A percentile compares a stretch with the other conserved stretches of the same genome.
phyloP scores from a whole-genome alignment of 179 eudicot genomes.

The Gypsophila paniculata region DNA sequence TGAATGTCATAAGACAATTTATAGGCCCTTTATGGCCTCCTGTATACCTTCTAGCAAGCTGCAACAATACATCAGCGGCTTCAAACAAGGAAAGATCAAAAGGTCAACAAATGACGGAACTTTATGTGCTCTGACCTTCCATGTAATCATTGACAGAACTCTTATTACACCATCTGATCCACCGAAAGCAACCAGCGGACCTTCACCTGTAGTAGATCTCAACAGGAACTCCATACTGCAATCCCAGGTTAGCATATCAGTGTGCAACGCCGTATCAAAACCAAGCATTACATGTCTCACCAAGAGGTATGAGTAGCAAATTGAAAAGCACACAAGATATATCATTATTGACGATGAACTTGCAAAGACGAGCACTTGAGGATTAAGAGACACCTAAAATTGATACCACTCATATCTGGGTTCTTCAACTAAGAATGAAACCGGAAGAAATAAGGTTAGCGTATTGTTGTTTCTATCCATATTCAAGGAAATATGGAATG shows the following conservation, averaged over 20 bases:
- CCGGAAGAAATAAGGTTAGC: not conserved
- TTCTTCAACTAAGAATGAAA: not conserved
- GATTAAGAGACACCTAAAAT: not conserved
- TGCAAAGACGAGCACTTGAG: not conserved
- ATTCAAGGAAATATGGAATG: not conserved
- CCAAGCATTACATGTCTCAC: constrained; percentile 6
- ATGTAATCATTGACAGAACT: constrained; percentile 92
- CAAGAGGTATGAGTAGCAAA: no score
- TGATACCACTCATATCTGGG: not conserved
- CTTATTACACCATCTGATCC: constrained; percentile 95
- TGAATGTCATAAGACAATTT: constrained; percentile 86
- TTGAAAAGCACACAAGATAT: no score
- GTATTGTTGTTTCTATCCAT: not conserved
- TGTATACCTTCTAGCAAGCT: constrained; percentile 94
- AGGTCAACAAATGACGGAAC: constrained; percentile 4
- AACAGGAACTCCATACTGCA: constrained; percentile 95
- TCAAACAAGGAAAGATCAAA: constrained; percentile 11
- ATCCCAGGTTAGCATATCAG: constrained; percentile 13
- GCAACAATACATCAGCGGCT: constrained; percentile 28
- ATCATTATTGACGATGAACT: not conserved
- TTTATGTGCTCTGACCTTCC: constrained; percentile 59
- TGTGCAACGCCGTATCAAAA: not conserved
- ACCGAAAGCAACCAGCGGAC: constrained; percentile 95
- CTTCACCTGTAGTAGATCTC: constrained; percentile 60
- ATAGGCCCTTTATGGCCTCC: constrained; percentile 97